These are phyloP conservation scores for Mucor irregularis DNA, from an alignment of 371 early-diverging fungal species.

Conservation along the genomic window DNA sequence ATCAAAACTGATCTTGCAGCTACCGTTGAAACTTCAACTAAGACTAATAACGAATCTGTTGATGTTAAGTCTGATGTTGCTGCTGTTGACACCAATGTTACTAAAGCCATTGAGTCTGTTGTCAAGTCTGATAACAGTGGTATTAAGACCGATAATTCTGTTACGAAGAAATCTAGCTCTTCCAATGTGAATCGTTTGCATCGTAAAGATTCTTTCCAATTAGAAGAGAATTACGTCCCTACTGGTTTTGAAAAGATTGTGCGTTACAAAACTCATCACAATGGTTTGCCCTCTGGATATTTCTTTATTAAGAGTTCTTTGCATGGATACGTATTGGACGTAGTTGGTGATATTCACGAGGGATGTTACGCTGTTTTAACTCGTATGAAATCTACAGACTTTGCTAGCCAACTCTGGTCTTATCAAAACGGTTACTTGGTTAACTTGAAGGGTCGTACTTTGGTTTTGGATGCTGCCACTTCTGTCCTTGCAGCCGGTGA, in stretches of 20 bases:
- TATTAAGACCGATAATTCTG: not conserved
- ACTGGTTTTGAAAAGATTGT: slow-evolving; percentile 46
- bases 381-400: slow-evolving; percentile 34
- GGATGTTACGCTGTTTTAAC: slow-evolving; percentile 30
- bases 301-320: slow-evolving; percentile 49
- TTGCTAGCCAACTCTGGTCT: slow-evolving; percentile 55
- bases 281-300: slow-evolving; percentile 37
- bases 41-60: not conserved
- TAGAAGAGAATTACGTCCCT: slow-evolving; percentile 34
- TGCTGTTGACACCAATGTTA: not conserved
- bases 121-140: not conserved
- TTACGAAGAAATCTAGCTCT: slow-evolving; percentile 16
- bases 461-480: slow-evolving; percentile 37
- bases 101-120: not conserved
- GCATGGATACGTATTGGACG: slow-evolving; percentile 45
- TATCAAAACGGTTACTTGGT: slow-evolving; percentile 47
- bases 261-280: slow-evolving; percentile 35
- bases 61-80: not conserved
- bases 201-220: slow-evolving; percentile 30
- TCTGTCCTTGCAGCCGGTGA: slow-evolving; percentile 26
- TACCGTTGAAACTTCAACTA: slow-evolving; percentile 5
- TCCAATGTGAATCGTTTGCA: slow-evolving; percentile 5
- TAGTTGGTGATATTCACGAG: slow-evolving; percentile 25
- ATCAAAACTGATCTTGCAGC: slow-evolving; percentile 2
- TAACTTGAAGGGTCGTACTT: slow-evolving; percentile 44